Conservation (phyloP, 2,329 filamentous ascomycete genomes). For the Rhytidhysteron rufulum region DNA sequence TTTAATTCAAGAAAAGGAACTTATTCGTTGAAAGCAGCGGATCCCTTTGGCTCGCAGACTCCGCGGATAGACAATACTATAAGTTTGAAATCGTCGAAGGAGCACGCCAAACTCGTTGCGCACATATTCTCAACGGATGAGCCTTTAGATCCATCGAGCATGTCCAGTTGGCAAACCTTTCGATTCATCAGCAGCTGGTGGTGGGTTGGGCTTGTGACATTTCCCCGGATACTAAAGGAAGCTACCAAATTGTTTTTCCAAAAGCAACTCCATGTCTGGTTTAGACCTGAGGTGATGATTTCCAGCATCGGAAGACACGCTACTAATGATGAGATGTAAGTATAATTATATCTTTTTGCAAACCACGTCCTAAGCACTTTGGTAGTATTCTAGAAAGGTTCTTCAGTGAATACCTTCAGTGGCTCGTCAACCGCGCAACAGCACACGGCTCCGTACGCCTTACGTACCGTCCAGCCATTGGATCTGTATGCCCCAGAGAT, state of each 20-base stretch:
- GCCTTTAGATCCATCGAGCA: conserved; percentile 48
- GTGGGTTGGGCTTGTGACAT: conserved; percentile 65
- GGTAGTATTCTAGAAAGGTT: conserved; percentile 31
- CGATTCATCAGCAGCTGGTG: conserved; percentile 57
- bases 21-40: conserved; percentile 44
- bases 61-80: conserved; percentile 56
- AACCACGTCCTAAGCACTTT: conserved; percentile 4
- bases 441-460: conserved; percentile 47
- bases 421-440: conserved; percentile 48
- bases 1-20: conserved; percentile 59
- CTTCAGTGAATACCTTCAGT: conserved; percentile 37
- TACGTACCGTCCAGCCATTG: conserved; percentile 54
- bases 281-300: conserved; percentile 58
- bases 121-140: conserved; percentile 53
- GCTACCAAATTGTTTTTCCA: conserved; percentile 56
- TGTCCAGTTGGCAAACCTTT: conserved; percentile 43
- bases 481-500: conserved; percentile 14
- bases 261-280: conserved; percentile 60
- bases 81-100: conserved; percentile 57
- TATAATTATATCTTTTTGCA: neutral
- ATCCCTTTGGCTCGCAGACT: conserved; percentile 38
- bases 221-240: conserved; percentile 62
- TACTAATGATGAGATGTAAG: conserved; percentile 46
- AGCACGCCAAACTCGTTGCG: conserved; percentile 58
- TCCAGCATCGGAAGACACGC: conserved; percentile 55